Evolutionary conservation across 495 filamentous ascomycete species (phyloP), one percentile per base, ranked within the genome.

Genomic region (Extremus antarcticus): DNA sequence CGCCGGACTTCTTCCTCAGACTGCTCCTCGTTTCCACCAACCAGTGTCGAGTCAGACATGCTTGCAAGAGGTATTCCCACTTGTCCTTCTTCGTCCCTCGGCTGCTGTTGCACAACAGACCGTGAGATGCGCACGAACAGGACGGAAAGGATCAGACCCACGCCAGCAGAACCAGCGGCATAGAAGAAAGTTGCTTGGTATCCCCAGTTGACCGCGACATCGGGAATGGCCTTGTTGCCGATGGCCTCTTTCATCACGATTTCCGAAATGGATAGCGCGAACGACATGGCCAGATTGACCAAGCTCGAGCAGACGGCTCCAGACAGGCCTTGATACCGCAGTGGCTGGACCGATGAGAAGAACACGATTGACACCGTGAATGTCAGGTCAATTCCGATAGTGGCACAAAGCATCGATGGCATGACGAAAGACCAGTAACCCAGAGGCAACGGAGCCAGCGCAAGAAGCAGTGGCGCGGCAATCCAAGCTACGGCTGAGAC

Each of bases 321-420:
- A 0, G 87, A 87, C 0, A 90, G 73, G 0, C 86, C 87, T 65
- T 94, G 89, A 40, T 79, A 75, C 9, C 76, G 72, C 39, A 77
- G 74, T 0, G 87, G 84, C 60, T 92, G 72, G 3, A 77, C 78
- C 0, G 85, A 87, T 0, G 86, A 90, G 65, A 91, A 85, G 65
- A 92, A 94, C 46, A 94, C 81, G 63, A 89, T 92, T 38, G 85
- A 78, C 8, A 94, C 74, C 61, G 87, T 89, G 74, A 84, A 94
- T 23, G 81, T 86, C 56, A 92, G 82, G 62, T 95, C 89, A 46
- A 94, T 84, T 3, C 85, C 89, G 35, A 90, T 72, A 0, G 89
- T 94, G 2, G 80, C 83, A 58, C 82, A 83, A 22, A 91, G 68
- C 89, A 94, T 94, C 22, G 86, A 72, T 0, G 89, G 87, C 63